These are phyloP conservation scores for Kwoniella pini DNA, from an alignment of 768 basidiomycete species.

Conservation along the genomic window DNA sequence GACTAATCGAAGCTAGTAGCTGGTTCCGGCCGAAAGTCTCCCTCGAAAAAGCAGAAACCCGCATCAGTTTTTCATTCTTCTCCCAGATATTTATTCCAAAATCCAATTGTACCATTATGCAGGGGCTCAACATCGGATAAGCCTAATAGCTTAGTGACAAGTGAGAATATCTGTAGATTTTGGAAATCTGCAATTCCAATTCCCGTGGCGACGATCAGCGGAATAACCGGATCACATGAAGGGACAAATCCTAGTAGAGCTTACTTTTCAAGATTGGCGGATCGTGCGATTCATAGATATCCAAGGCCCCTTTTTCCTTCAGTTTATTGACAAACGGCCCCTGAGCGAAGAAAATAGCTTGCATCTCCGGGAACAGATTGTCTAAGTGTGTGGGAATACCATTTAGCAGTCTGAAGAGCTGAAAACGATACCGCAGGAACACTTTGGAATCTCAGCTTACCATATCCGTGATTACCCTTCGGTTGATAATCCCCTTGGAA, in stretches of 20 bases:
- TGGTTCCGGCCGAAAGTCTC: too few species aligned
- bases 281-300: conserved; percentile 66
- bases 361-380: conserved; percentile 73
- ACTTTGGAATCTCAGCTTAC: conserved; percentile 8
- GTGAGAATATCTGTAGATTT: conserved; percentile 83
- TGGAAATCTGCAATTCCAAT: conserved; percentile 64
- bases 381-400: conserved; percentile 55
- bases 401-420: not conserved
- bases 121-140: conserved; percentile 18
- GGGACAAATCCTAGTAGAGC: conserved; percentile 6
- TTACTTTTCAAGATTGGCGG: conserved; percentile 47
- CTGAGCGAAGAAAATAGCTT: conserved; percentile 86
- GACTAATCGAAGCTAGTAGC: too few species aligned
- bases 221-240: not conserved
- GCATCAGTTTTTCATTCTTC: too few species aligned
- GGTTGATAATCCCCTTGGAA: conserved; percentile 59
- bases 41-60: too few species aligned
- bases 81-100: conserved; percentile 72
- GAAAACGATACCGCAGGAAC: too few species aligned
- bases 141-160: conserved; percentile 73
- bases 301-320: conserved; percentile 56
- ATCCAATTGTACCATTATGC: conserved; percentile 73
- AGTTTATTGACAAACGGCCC: conserved; percentile 77
- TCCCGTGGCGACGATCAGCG: not conserved
- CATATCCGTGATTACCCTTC: conserved; percentile 86